Evolutionary conservation across 108 stramenopile species (phyloP), one percentile per base, ranked within the genome.

Genomic region (Asterionellopsis glacialis): DNA sequence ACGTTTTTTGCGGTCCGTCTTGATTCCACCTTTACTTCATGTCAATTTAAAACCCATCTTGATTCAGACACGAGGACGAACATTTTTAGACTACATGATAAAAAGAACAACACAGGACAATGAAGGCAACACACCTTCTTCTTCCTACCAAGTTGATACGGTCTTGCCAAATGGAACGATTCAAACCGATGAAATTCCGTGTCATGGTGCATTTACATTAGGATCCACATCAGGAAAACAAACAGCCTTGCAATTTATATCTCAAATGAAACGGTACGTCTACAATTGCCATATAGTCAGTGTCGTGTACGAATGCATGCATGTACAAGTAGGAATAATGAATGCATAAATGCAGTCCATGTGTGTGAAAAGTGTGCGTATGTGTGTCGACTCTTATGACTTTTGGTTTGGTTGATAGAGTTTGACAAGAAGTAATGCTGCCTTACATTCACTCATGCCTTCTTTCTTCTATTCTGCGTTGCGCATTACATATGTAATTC

Each of bases 1-100:
- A 33, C 81, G 94, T 0, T 95, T 95, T 63, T 76, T 95, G 28
- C 80, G 94, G 11, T 65, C 83, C 27, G 94, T 95, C 28, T 68
- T 92, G 55, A 85, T 95, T 26, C 94, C 94, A 10, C 73, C 87
- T 41, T 59, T 84, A 47, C 41, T 62, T 13, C 76, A 44, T 4
- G 64, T 56, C 12, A 27, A 43, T 27, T 28, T 54, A 16, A 25
- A 55, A 14, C 57, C 63, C 25, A 80, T 61, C 26, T 67, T 95
- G 27, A 72, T 95, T 67, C 88, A 92, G 71, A 78, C 90, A 28
- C 79, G 93, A 1, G 90, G 93, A 21, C 60, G 72, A 25, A 58
- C 67, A 41, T 87, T 94, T 68, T 44, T 87, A 41, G 76, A 88
- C 25, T 87, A 62, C 61, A 77, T 85, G 67, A 11, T 38, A 19